Percentiles rank a stretch among this genome's conserved stretches.
Conservation (phyloP, 148 eudicot genomes). For the Agrostemma githago region DNA sequence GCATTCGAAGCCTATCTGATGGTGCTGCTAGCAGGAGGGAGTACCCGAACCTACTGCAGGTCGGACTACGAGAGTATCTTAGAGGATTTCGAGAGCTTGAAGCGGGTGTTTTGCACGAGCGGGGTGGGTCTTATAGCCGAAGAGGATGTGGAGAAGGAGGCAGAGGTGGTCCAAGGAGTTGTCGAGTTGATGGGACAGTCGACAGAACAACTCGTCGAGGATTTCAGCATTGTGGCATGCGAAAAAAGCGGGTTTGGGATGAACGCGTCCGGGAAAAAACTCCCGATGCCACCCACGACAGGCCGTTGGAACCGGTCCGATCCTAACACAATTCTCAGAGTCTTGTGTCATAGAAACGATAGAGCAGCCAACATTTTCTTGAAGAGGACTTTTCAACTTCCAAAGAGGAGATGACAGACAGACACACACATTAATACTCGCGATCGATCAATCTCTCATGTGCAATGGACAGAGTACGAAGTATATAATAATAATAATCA, state of each 20-base stretch:
- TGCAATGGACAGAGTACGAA: neutral
- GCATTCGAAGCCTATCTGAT: slow-evolving; percentile 74
- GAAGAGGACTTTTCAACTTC: slow-evolving; percentile 77
- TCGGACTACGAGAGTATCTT: slow-evolving; percentile 56
- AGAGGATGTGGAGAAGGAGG: slow-evolving; percentile 71
- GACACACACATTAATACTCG: neutral
- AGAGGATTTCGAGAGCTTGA: slow-evolving; percentile 67
- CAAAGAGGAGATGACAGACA: slow-evolving; percentile 51
- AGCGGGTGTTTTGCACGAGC: slow-evolving; percentile 51
- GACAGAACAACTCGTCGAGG: slow-evolving; percentile 74
- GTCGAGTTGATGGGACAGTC: slow-evolving; percentile 68
- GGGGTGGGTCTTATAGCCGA: slow-evolving; percentile 60
- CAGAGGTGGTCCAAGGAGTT: slow-evolving; percentile 75
- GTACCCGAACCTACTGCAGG: slow-evolving; percentile 45
- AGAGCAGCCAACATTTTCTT: slow-evolving; percentile 57
- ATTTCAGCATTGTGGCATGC: slow-evolving; percentile 57
- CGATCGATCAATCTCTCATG: neutral
- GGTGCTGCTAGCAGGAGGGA: slow-evolving; percentile 86
- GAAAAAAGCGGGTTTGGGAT: slow-evolving; percentile 71
- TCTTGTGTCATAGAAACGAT: slow-evolving; percentile 77
- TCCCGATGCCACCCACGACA: slow-evolving; percentile 83
- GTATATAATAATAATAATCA: no score
- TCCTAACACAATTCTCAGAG: slow-evolving; percentile 85
- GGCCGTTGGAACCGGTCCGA: slow-evolving; percentile 80
- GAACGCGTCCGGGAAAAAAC: slow-evolving; percentile 43